Base-by-base conservation (phyloP, 164 flowering plant species). In the Vitis cinerea region DNA sequence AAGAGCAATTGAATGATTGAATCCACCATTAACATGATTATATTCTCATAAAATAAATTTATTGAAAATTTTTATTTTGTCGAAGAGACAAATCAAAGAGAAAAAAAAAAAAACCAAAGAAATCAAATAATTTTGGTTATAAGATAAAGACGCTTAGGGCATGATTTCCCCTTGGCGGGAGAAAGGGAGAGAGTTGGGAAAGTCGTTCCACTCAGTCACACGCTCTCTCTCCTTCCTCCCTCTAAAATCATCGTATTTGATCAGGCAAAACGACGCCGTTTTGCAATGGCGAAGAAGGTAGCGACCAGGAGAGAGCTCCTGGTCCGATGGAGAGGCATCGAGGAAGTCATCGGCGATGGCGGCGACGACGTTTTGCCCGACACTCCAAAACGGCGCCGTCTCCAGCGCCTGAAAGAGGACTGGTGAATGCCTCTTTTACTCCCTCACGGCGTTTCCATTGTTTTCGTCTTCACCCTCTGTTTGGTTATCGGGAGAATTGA, bases 271-370 rank as follows among this genome's bases (percentile, higher is more conserved):
- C 48, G 49, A 16, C 15, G 23, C 65, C 65, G 4, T 47, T 14
- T 13, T 47, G 16, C n/a, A 70, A 83, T 81, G 83, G 68, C 62
- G 76, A 75, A 74, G 59, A 76, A 58, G 50, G 16, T 30, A 0
- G 19, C 60, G 17, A 80, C 78, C 14, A 79, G 87, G 64, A 73
- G 77, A 67, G 85, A 80, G 66, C 79, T 93, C 3, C 69, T 89
- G 76, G 82, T 84, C 67, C 86, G 94, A 67, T 89, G 97, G 97
- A 80, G 88, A 74, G 79, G 56, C 52, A 88, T 93, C 30, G 92
- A 87, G 72, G 88, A 85, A 49, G 87, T 79, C 3, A 83, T 79
- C 51, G 87, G 83, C 1, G 82, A 77, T 48, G 83, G 69, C 37
- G 71, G 15, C 14, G 70, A 50, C 9, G 60, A 58, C 30, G 49